Evolutionary conservation across 352 stramenopile species (phyloP).

Genomic region (Thraustotheca clavata): DNA sequence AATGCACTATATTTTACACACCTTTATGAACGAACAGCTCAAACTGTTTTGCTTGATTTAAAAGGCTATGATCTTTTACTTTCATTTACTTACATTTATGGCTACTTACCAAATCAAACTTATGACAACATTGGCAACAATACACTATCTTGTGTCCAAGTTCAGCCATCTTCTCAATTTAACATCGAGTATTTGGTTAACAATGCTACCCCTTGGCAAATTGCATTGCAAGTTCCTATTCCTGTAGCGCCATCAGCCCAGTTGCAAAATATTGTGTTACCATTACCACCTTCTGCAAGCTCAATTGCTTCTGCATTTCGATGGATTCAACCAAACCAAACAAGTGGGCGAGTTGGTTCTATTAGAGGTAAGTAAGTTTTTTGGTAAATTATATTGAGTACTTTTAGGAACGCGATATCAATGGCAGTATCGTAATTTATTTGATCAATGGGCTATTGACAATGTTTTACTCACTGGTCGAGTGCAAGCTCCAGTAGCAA

Average conservation of each 20-base stretch:
- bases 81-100: constrained; percentile 59
- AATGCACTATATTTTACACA: constrained; percentile 55
- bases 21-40: constrained; percentile 37
- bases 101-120: constrained; percentile 29
- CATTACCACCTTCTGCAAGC: constrained; percentile 37
- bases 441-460: constrained; percentile 68
- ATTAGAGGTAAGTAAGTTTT: constrained; percentile 35
- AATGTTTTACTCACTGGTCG: constrained; percentile 47
- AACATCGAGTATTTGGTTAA: constrained; percentile 28
- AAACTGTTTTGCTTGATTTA: constrained; percentile 37
- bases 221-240: constrained; percentile 31
- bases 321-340: constrained; percentile 60
- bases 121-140: constrained; percentile 51
- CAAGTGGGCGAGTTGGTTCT: constrained; percentile 40
- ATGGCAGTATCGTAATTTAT: constrained; percentile 60
- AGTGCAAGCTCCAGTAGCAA: constrained; percentile 29
- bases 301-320: constrained; percentile 38
- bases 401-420: constrained; percentile 30
- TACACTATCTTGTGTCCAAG: constrained; percentile 41
- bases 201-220: constrained; percentile 42
- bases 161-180: constrained; percentile 43
- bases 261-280: constrained; percentile 27
- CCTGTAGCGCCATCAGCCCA: neutral
- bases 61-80: constrained; percentile 49
- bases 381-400: constrained; percentile 23